Evolutionary conservation across 2,329 filamentous ascomycete genomes (phyloP).

Genomic region (Talaromyces sp.): DNA sequence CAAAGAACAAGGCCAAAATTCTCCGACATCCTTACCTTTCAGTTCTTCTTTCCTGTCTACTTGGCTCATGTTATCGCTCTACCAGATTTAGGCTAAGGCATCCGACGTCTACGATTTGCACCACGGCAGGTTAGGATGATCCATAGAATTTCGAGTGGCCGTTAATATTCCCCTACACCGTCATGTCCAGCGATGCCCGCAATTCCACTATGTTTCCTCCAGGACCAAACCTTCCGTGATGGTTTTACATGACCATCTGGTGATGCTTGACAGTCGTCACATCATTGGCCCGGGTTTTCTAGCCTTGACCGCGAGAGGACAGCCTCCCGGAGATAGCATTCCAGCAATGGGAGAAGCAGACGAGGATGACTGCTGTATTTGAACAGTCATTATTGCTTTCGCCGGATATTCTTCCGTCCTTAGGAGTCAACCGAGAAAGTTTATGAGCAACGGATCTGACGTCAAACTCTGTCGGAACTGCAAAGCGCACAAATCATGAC

Average conservation of each 20-base stretch:
- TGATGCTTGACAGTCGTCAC: conserved; percentile 6
- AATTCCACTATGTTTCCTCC: not conserved
- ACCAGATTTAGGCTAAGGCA: not conserved
- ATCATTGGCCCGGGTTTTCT: conserved; percentile 3
- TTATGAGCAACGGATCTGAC: conserved; percentile 11
- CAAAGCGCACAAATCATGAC: conserved; percentile 10
- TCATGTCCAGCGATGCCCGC: not conserved
- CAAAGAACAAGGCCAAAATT: not conserved
- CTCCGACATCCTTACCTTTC: too few relatives aligned
- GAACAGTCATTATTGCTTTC: not conserved
- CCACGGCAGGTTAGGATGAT: not conserved
- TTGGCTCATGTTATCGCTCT: not conserved
- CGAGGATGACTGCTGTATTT: not conserved
- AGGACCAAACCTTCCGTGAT: not conserved
- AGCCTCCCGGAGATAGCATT: conserved; percentile 2
- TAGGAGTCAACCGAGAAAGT: conserved; percentile 7
- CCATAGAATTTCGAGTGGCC: not conserved
- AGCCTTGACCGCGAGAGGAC: not conserved
- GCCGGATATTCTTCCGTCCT: conserved; percentile 12
- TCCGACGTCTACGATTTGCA: not conserved
- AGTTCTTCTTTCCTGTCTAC: not conserved
- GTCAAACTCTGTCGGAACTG: conserved; percentile 12
- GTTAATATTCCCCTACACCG: not conserved
- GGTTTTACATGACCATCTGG: not conserved
- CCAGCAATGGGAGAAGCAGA: not conserved